phyloP scores from a whole-genome alignment of 805 yeast genomes.

The Wickerhamiella domercqiae region DNA sequence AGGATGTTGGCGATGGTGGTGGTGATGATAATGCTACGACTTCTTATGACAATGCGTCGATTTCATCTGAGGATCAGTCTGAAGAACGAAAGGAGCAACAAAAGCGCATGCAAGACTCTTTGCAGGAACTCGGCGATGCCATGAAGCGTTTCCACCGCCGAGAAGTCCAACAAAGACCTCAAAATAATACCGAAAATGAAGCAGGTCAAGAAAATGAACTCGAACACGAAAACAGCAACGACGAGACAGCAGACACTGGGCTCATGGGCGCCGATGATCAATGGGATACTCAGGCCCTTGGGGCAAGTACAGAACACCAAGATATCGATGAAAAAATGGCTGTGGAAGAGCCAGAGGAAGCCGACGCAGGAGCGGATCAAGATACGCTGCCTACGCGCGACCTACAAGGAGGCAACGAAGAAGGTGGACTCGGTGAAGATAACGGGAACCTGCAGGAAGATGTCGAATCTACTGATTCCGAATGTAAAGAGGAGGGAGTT shows the following conservation, averaged over 20 bases:
- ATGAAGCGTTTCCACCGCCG: constrained; percentile 82
- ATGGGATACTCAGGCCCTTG: constrained; percentile 79
- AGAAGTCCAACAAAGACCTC: constrained; percentile 46
- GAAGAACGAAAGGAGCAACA: constrained; percentile 20
- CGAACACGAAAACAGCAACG: constrained; percentile 16
- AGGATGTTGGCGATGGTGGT: constrained; percentile 33
- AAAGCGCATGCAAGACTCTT: constrained; percentile 34
- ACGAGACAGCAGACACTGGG: constrained; percentile 42
- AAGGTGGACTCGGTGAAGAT: constrained; percentile 17
- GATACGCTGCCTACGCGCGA: constrained; percentile 16
- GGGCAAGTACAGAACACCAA: constrained; percentile 75
- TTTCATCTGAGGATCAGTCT: constrained; percentile 51
- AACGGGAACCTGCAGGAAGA: constrained; percentile 14
- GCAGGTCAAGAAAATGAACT: constrained; percentile 31
- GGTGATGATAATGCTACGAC: constrained; percentile 33
- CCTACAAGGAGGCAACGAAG: constrained; percentile 15
- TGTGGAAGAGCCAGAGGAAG: constrained; percentile 20
- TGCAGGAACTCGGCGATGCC: constrained; percentile 83
- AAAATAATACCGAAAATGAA: constrained; percentile 2
- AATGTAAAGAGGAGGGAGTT: background rate
- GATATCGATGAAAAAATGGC: constrained; percentile 40
- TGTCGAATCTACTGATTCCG: background rate
- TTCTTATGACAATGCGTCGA: constrained; percentile 33
- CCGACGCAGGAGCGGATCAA: constrained; percentile 18
- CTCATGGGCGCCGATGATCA: constrained; percentile 46